Conservation (phyloP, 2,329 filamentous ascomycete species). For the Colletotrichum sp. region DNA sequence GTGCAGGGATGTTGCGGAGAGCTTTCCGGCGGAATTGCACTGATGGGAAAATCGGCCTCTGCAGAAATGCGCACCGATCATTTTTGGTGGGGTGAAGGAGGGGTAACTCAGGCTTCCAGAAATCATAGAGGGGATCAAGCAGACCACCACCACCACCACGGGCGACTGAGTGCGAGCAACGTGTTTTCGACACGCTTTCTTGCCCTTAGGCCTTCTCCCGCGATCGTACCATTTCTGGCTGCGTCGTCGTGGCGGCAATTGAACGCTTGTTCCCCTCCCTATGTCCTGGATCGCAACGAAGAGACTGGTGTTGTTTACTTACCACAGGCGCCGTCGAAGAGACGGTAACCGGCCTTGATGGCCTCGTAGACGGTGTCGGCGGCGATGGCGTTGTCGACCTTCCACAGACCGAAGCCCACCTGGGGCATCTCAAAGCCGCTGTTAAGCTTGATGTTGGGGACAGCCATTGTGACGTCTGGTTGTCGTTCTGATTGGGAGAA, state of each 20-base stretch:
- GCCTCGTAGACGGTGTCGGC: slow-evolving; percentile 81
- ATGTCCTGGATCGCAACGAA: background rate
- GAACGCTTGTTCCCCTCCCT: background rate
- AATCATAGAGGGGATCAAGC: background rate
- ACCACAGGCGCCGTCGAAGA: slow-evolving; percentile 67
- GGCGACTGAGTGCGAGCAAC: background rate
- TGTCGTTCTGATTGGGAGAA: background rate
- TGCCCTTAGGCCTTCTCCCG: background rate
- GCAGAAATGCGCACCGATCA: slow-evolving; percentile 4
- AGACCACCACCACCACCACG: background rate
- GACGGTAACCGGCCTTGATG: slow-evolving; percentile 66
- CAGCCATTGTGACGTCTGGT: slow-evolving; percentile 20
- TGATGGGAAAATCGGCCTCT: background rate
- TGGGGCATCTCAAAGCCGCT: slow-evolving; percentile 74
- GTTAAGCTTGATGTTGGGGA: slow-evolving; percentile 65
- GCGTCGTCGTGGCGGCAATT: background rate
- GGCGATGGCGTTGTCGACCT: slow-evolving; percentile 75
- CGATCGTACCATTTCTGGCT: background rate
- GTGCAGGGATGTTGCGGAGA: slow-evolving; percentile 8
- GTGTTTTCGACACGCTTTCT: background rate
- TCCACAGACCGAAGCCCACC: slow-evolving; percentile 83
- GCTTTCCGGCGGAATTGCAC: slow-evolving; percentile 11
- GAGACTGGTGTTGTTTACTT: slow-evolving; percentile 33
- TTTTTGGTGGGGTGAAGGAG: slow-evolving; percentile 22
- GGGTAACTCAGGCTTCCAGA: slow-evolving; percentile 7